Base-by-base conservation (phyloP, 208 protist species). In the Trypanosoma theileri region DNA sequence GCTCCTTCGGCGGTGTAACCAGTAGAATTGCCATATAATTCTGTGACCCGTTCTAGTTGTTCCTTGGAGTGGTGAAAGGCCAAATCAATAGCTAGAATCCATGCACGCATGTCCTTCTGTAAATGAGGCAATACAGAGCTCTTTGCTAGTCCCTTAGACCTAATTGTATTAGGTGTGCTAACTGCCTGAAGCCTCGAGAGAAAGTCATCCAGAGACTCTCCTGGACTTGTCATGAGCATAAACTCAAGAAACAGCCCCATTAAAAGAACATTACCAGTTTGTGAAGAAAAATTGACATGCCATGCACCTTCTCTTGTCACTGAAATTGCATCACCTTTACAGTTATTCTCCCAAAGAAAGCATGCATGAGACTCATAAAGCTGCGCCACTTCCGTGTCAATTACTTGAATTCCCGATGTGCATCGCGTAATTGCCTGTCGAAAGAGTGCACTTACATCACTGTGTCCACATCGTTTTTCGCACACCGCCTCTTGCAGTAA, bases 401-500 rank as follows among this genome's bases (percentile, higher is more conserved):
- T 79, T 13, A 53, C 45, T 24, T 73, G 56, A 63, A 88, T 63
- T 16, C 79, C 82, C 0, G 75, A 63, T 8, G 80, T 85, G 65
- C 84, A 95, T 65, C 86, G 85, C 28, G 80, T 69, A 63, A 92
- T 88, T 13, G 86, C 77, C 55, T 92, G 86, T 26, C 75, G 85
- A 60, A 79, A 91, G 4, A 92, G 52, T 17, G 55, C 70, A 45
- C 76, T 46, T 2, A 92, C 55, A 44, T 90, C 80, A 10, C 61
- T 59, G 12, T 46, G 10, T 8, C 71, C 79, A 50, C 63, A 54
- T 51, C 41, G 59, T 40, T 79, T 73, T 22, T 75, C 60, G 58
- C 56, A 81, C 14, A 78, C 64, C 66, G 68, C 60, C 63, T 91
- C 88, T 50, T 71, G 73, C 9, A 90, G 64, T 42, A 92, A 73